Percentiles rank a stretch among this genome's conserved stretches.
These are phyloP conservation scores for Aspergillus affinis DNA, from an alignment of 495 filamentous ascomycete species.

Conservation along the genomic window DNA sequence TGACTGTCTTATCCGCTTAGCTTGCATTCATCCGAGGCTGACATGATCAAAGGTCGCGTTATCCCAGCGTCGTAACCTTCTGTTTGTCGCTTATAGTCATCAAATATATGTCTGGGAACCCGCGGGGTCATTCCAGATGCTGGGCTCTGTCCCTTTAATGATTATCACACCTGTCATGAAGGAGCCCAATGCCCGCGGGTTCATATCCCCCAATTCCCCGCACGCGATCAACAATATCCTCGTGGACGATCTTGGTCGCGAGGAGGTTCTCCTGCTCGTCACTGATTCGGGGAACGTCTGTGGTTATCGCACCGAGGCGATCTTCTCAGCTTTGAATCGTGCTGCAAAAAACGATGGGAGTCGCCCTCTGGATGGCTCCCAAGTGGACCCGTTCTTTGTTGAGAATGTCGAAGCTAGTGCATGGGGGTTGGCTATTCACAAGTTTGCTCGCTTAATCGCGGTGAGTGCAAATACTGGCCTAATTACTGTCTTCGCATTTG, in stretches of 20 bases:
- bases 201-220: constrained; percentile 53
- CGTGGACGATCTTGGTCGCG: constrained; percentile 73
- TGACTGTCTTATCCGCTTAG: not conserved
- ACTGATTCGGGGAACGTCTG: constrained; percentile 90
- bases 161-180: constrained; percentile 64
- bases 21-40: constrained; percentile 1
- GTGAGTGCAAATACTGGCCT: constrained; percentile 70
- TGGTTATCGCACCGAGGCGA: constrained; percentile 68
- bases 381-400: constrained; percentile 62
- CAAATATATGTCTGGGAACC: constrained; percentile 77
- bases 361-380: constrained; percentile 27
- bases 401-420: constrained; percentile 74
- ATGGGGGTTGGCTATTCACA: constrained; percentile 89
- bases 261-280: constrained; percentile 74
- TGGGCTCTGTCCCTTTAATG: constrained; percentile 61
- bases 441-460: constrained; percentile 73
- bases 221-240: constrained; percentile 80
- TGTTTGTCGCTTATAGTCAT: constrained; percentile 73
- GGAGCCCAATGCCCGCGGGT: constrained; percentile 45
- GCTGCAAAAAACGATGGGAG: constrained; percentile 25
- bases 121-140: constrained; percentile 58
- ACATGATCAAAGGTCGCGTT: constrained; percentile 44
- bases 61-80: constrained; percentile 62
- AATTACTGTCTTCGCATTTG: constrained; percentile 74
- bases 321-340: constrained; percentile 46